phyloP scores from a whole-genome alignment of 106 monocot species.

The Apostasia ramifera region DNA sequence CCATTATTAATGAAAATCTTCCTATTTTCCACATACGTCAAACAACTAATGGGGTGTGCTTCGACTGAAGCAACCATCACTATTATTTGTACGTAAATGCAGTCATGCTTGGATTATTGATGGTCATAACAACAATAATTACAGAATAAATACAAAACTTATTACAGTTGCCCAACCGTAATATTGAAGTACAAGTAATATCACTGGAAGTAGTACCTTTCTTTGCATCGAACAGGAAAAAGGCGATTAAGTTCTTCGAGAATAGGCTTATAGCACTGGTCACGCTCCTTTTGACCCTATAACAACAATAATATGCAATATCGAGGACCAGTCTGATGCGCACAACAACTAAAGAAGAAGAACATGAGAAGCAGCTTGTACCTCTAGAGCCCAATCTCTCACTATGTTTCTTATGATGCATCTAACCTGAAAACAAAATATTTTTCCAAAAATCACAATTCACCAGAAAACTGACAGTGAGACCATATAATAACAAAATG shows the following conservation, averaged over 20 bases:
- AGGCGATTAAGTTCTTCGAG: constrained; percentile 73
- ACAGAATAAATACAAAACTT: too few species aligned
- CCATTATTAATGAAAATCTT: too few species aligned
- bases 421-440: constrained; percentile 53
- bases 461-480: background rate
- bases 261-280: constrained; percentile 94
- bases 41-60: too few species aligned
- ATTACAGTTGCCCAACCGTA: too few species aligned
- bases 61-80: too few species aligned
- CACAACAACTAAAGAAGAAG: constrained; percentile 4
- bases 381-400: constrained; percentile 95
- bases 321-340: background rate
- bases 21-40: too few species aligned
- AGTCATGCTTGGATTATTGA: too few species aligned
- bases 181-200: too few species aligned
- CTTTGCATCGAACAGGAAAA: constrained; percentile 55
- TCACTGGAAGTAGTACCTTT: constrained; percentile 29
- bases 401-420: constrained; percentile 96
- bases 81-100: too few species aligned
- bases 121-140: too few species aligned
- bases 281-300: constrained; percentile 94
- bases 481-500: too few species aligned
- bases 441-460: background rate
- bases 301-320: constrained; percentile 7
- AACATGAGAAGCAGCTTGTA: constrained; percentile 17